Evolutionary conservation across 1,284 basidiomycete species (phyloP), one percentile per base, ranked within the genome.

Genomic region (Termitomyces sp.): DNA sequence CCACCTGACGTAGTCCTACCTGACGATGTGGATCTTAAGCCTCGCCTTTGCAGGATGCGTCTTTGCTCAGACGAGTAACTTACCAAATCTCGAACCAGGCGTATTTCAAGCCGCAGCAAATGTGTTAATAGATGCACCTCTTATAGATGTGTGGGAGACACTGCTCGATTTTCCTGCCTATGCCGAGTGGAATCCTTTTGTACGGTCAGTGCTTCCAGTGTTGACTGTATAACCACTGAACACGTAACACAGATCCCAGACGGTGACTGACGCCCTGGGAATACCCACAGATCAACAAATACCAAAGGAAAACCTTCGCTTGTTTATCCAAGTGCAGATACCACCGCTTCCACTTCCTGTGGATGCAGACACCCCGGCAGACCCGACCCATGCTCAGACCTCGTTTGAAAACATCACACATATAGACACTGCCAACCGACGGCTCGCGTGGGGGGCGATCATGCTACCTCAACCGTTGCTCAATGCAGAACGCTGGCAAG

Each of bases 331-430:
- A 38, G 64, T 61, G 21, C 66, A 68, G 45, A 67, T 68, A 44
- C 68, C 67, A 19, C 67, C 69, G 41, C 60, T 70, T 8, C 55
- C 59, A 5, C 54, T 52, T 17, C 68, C 68, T 44, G 67, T 70
- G 28, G 46, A 65, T 44, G 65, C 61, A 21, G 55, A 55, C 39
- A 67, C 67, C 10, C 62, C 59, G 13, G 51, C 60, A 19, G 63
- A 70, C 51, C 61, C 55, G 4, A 54, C 67, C 3, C 58, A 69
- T 43, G 30, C 60, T 9, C 67, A 67, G 52, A 51, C 54, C 5
- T 64, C 68, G 15, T 62, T 65, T 33, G 68, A 70, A 44, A 66
- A 66, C 33, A 68, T 70, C 38, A 68, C 68, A 31, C 58, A 60
- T 34, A 51, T 68, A n/a, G 60, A 70, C 50, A 47, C 31, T 15